Conservation (phyloP, 2,329 filamentous ascomycete genomes). For the Coniella vitis region DNA sequence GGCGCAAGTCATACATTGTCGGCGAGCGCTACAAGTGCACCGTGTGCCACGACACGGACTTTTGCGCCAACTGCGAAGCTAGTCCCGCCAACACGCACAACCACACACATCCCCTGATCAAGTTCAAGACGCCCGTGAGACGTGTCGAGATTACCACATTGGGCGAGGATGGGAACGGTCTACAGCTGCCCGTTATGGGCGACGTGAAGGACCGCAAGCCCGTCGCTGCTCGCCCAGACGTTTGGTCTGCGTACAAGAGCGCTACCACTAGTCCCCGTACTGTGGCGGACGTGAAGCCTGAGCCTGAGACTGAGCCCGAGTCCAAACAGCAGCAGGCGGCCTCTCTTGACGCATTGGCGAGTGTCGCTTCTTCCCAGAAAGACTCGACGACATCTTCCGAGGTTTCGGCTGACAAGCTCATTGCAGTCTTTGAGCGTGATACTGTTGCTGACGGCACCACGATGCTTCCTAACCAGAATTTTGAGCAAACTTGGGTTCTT, state of each 20-base stretch:
- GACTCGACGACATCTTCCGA: not conserved
- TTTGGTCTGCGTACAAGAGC: slow-evolving; percentile 41
- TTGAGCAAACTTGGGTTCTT: slow-evolving; percentile 87
- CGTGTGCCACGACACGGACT: slow-evolving; percentile 89
- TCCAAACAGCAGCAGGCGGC: slow-evolving; percentile 16
- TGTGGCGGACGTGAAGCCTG: slow-evolving; percentile 63
- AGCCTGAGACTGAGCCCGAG: slow-evolving; percentile 19
- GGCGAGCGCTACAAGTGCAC: slow-evolving; percentile 96
- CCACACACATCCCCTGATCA: slow-evolving; percentile 92
- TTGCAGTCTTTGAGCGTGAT: slow-evolving; percentile 67
- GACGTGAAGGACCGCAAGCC: slow-evolving; percentile 41
- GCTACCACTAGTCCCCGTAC: slow-evolving; percentile 56
- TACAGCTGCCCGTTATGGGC: slow-evolving; percentile 62
- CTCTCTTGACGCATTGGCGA: not conserved
- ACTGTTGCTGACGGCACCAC: slow-evolving; percentile 71
- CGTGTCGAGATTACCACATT: slow-evolving; percentile 81
- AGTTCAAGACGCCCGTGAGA: slow-evolving; percentile 89
- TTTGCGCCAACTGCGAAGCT: slow-evolving; percentile 91
- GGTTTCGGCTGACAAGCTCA: slow-evolving; percentile 22
- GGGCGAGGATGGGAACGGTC: slow-evolving; percentile 66
- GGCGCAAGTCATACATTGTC: slow-evolving; percentile 61
- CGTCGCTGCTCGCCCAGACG: slow-evolving; percentile 44
- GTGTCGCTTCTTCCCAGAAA: too few species aligned
- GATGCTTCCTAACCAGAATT: slow-evolving; percentile 62
- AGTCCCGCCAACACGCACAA: slow-evolving; percentile 81